Evolutionary conservation across 441 rosid genomes (phyloP).

Genomic region (Biscutella laevigata): DNA sequence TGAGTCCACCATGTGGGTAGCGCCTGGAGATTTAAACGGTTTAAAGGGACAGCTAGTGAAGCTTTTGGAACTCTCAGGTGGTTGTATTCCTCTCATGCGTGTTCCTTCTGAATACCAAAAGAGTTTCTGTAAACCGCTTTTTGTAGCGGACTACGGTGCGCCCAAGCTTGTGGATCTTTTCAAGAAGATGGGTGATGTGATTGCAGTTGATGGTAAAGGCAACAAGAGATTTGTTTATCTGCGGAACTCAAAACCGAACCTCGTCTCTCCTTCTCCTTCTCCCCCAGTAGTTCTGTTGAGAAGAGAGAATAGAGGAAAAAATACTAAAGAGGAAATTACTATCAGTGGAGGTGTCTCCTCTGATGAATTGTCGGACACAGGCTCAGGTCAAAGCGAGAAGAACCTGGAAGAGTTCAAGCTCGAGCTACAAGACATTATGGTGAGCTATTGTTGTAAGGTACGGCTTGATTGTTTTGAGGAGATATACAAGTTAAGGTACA

Average conservation of each 20-base stretch:
- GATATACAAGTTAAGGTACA: constrained; percentile 72
- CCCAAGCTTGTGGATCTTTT: constrained; percentile 74
- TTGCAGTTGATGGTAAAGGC: constrained; percentile 69
- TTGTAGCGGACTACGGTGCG: constrained; percentile 65
- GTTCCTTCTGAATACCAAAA: constrained; percentile 73
- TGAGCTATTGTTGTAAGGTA: constrained; percentile 70
- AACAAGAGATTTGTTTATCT: constrained; percentile 64
- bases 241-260: constrained; percentile 45
- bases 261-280: constrained; percentile 51
- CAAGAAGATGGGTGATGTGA: constrained; percentile 65
- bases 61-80: constrained; percentile 78
- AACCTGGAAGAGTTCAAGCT: constrained; percentile 60
- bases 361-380: constrained; percentile 59
- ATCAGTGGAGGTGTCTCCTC: constrained; percentile 38
- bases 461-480: constrained; percentile 68
- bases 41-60: constrained; percentile 66
- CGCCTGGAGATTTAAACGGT: constrained; percentile 85
- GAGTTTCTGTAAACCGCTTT: constrained; percentile 68
- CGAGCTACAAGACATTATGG: constrained; percentile 81
- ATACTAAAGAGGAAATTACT: constrained; percentile 33
- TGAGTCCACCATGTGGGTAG: constrained; percentile 71
- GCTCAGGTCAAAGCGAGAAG: constrained; percentile 38
- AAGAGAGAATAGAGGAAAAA: constrained; percentile 57
- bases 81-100: constrained; percentile 64
- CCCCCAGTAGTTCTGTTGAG: constrained; percentile 30